Conservation (phyloP, 2,329 filamentous ascomycete genomes). For the Chrysoporthe cubensis region DNA sequence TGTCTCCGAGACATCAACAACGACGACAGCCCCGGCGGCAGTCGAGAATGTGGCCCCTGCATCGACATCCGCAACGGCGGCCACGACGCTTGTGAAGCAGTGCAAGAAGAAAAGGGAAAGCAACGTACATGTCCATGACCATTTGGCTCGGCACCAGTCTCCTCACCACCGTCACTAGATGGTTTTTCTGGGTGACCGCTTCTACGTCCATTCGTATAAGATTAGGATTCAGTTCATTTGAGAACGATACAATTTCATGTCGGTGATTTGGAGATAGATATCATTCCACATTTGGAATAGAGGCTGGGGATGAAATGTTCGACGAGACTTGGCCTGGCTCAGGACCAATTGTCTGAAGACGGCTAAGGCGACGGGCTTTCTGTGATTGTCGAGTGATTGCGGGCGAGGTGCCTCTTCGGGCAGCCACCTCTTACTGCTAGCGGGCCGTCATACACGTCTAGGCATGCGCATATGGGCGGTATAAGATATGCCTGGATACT, state of each 20-base stretch:
- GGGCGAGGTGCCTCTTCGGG: too few species aligned
- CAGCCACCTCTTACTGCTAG: background rate
- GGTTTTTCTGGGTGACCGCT: too few species aligned
- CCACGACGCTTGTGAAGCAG: conserved; percentile 12
- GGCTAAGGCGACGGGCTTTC: background rate
- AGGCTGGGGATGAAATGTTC: background rate
- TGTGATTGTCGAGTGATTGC: too few species aligned
- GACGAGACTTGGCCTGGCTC: background rate
- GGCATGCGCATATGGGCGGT: background rate
- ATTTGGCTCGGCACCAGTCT: conserved; percentile 6
- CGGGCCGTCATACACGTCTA: background rate
- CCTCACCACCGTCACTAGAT: conserved; percentile 7
- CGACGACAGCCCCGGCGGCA: background rate
- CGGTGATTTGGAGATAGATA: background rate
- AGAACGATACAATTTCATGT: background rate
- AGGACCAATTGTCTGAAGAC: background rate
- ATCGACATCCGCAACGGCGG: background rate
- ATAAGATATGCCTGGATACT: background rate
- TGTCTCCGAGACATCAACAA: background rate
- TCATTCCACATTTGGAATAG: background rate
- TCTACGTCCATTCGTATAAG: background rate
- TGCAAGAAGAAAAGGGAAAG: conserved; percentile 12
- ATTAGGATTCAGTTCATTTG: background rate
- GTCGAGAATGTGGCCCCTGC: background rate
- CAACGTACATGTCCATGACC: background rate